Evolutionary conservation across 202 grass and related monocot species (phyloP).

Genomic region (Carex arenaria): DNA sequence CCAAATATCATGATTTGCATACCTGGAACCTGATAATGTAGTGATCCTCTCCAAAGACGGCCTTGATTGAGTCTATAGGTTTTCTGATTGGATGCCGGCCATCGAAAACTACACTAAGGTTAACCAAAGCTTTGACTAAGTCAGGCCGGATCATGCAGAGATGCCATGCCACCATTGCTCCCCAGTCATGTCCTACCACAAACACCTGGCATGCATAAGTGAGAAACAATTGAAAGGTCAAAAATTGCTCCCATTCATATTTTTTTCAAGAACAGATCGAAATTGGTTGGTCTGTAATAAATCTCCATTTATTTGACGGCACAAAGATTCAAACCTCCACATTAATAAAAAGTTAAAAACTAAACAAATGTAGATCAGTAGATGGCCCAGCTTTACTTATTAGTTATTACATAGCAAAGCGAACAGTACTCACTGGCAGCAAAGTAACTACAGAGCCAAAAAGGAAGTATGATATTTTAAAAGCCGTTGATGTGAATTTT

Average conservation of each 20-base stretch:
- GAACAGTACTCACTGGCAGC: neutral
- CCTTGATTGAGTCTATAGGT: conserved; percentile 42
- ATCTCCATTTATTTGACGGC: neutral
- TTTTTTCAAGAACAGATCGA: neutral
- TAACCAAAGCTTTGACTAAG: conserved; percentile 68
- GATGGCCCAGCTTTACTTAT: neutral
- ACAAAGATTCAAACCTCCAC: neutral
- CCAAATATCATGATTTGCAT: neutral
- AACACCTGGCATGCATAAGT: conserved; percentile 44
- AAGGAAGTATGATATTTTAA: neutral
- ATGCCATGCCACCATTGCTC: conserved; percentile 69
- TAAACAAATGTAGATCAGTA: neutral
- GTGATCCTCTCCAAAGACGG: conserved; percentile 59
- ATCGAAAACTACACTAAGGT: conserved; percentile 52
- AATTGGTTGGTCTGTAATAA: neutral
- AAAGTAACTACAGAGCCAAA: neutral
- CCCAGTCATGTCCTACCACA: conserved; percentile 86
- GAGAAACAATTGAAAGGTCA: neutral
- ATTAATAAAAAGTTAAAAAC: neutral
- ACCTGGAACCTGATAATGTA: conserved; percentile 90
- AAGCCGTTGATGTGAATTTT: neutral
- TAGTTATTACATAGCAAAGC: neutral
- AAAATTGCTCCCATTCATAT: neutral
- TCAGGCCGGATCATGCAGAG: conserved; percentile 77
- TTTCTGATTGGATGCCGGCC: conserved; percentile 28